These are phyloP conservation scores for Scutellaria minor DNA, from an alignment of 257 asterid genomes.

Conservation along the genomic window DNA sequence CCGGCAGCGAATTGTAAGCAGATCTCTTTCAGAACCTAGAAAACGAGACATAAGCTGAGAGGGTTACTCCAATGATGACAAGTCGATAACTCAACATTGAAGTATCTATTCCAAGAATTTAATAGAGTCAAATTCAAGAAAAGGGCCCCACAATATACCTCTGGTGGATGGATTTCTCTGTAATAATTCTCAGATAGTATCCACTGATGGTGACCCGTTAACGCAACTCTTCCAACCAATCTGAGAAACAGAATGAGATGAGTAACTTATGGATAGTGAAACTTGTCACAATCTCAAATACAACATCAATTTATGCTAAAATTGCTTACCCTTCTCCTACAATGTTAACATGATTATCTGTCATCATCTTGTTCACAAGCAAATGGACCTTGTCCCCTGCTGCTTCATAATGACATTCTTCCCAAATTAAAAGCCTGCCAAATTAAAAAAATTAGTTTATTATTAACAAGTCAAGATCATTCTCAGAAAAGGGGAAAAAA, in stretches of 20 bases:
- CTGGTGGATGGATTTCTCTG: conserved; percentile 65
- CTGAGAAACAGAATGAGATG: conserved; percentile 47
- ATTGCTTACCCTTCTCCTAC: conserved; percentile 85
- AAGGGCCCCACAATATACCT: conserved; percentile 51
- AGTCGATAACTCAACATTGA: neutral
- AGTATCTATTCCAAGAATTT: too few species aligned
- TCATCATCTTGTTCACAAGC: conserved; percentile 89
- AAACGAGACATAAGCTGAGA: neutral
- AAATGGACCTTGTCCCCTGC: conserved; percentile 58
- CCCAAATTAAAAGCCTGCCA: conserved; percentile 90
- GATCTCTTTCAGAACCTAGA: conserved; percentile 75
- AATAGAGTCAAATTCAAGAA: too few species aligned
- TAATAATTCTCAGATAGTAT: conserved; percentile 53
- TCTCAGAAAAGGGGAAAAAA: conserved; percentile 12
- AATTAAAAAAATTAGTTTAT: conserved; percentile 25
- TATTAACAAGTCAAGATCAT: conserved; percentile 26
- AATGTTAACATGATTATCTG: conserved; percentile 70
- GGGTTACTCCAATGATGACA: neutral
- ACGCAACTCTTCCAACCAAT: conserved; percentile 83
- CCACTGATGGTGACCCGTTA: conserved; percentile 86
- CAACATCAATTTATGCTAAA: neutral
- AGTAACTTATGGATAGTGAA: neutral
- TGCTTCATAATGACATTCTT: conserved; percentile 79
- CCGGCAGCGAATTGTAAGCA: conserved; percentile 80
- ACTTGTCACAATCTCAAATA: neutral